phyloP scores from a whole-genome alignment of 2,329 filamentous ascomycete species.

The Rhexocercosporidium sp. region DNA sequence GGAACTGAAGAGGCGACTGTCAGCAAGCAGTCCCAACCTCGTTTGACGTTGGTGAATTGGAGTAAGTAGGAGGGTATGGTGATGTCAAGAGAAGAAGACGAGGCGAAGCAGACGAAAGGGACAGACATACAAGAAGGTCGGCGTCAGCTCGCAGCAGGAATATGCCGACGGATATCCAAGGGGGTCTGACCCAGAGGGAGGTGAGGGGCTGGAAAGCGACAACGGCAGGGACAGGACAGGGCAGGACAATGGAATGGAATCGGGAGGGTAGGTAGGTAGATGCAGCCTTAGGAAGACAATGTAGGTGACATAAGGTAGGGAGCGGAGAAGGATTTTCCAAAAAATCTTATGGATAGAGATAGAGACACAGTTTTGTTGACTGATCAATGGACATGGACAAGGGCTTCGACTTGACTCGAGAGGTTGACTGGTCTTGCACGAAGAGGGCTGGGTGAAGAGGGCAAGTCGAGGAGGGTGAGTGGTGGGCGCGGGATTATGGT shows the following conservation, averaged over 20 bases:
- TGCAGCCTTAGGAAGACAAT: slow-evolving; percentile 1
- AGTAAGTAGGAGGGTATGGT: background rate
- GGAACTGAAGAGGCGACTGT: slow-evolving; percentile 5
- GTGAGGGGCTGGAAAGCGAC: background rate
- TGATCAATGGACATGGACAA: background rate
- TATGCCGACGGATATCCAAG: slow-evolving; percentile 13
- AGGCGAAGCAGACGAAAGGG: background rate
- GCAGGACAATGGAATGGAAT: background rate
- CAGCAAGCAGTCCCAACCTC: slow-evolving; percentile 11
- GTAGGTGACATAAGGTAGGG: no score
- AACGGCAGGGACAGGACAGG: background rate
- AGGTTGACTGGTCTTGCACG: background rate
- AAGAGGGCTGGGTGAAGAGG: no score
- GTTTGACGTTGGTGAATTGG: background rate
- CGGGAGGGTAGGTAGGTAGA: background rate
- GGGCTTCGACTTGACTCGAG: background rate
- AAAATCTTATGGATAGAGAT: background rate
- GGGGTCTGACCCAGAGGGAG: background rate
- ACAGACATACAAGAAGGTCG: background rate
- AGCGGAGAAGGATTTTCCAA: no score
- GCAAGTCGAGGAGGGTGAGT: background rate
- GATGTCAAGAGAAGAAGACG: slow-evolving; percentile 1
- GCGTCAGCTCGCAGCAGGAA: slow-evolving; percentile 6
- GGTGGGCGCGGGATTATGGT: background rate
- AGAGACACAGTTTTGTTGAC: background rate